Evolutionary conservation across 441 rosid genomes (phyloP), one percentile per base, ranked within the genome.

Genomic region (Theobroma grandiflorum): DNA sequence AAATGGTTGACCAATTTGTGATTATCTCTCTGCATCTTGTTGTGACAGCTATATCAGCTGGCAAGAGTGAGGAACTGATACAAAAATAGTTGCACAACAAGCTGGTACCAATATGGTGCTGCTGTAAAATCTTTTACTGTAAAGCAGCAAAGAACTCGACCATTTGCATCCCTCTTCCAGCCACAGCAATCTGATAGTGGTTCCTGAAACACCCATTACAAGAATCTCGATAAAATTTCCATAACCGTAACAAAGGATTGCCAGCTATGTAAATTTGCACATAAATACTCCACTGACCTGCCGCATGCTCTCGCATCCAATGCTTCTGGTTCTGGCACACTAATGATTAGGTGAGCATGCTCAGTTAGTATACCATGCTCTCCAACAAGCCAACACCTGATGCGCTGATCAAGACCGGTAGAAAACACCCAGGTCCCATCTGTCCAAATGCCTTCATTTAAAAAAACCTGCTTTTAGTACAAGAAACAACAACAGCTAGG

Each of bases 311-410:
- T 95, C 68, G 89, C 99, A 82, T 89, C 92, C 72, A 95, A 78
- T 35, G 99, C 91, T 83, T 97, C 99, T 66, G 99, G 99, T 85
- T 97, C 99, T 11, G 98, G 97, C 53, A 97, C 99, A 66, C 96
- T 93, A 20, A 90, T 82, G 70, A 94, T 82, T 69, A 91, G 65
- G 84, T 87, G 89, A 85, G 94, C 78, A 58, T 90, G 86, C 81
- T 90, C 93, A 0, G 55, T 82, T 18, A 92, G 82, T 86, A 86
- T 87, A 77, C 88, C 82, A 22, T 82, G 77, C 50, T 88, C 90
- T 77, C 87, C 81, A 26, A 90, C 79, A 62, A 70, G 84, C 99
- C 98, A 97, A 86, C 97, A 97, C 81, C 99, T 85, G 70, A 97
- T 84, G 8, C 99, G 98, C 87, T 95, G 99, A 89, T 97, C 99